Evolutionary conservation across 164 flowering plant species (phyloP).

Genomic region (Santalum album): DNA sequence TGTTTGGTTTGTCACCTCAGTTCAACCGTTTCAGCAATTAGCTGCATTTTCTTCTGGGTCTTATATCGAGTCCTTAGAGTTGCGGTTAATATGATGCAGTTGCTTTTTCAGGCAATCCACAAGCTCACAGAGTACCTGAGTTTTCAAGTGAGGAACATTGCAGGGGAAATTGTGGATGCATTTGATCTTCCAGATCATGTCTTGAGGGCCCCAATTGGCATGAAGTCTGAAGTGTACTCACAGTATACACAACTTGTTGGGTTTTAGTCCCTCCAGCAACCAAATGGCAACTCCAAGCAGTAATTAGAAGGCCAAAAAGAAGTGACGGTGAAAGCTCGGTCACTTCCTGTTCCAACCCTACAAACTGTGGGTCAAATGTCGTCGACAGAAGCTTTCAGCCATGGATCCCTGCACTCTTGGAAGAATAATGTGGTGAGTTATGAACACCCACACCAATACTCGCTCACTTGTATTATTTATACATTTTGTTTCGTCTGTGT

Average conservation of each 20-base stretch:
- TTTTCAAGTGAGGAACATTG: constrained; percentile 75
- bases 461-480: too few relatives aligned
- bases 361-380: too few relatives aligned
- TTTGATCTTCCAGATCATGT: constrained; percentile 84
- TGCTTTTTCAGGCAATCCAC: constrained; percentile 60
- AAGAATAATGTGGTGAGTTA: too few relatives aligned
- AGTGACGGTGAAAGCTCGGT: too few relatives aligned
- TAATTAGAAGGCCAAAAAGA: background rate
- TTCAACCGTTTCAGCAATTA: too few relatives aligned
- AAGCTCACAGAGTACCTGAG: constrained; percentile 83
- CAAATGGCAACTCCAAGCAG: background rate
- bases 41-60: too few relatives aligned
- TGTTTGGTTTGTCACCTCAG: too few relatives aligned
- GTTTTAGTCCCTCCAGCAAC: constrained; percentile 25
- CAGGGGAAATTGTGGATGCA: constrained; percentile 74
- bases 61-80: background rate
- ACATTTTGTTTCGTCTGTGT: too few relatives aligned
- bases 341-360: too few relatives aligned
- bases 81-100: background rate
- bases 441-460: too few relatives aligned
- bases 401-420: too few relatives aligned
- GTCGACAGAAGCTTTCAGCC: too few relatives aligned
- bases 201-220: constrained; percentile 76
- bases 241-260: constrained; percentile 74
- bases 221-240: constrained; percentile 69